A percentile compares a stretch with the other conserved stretches of the same genome.
phyloP scores from a whole-genome alignment of 1,284 basidiomycete genomes.

The Cutaneotrichosporon spelunceum region DNA sequence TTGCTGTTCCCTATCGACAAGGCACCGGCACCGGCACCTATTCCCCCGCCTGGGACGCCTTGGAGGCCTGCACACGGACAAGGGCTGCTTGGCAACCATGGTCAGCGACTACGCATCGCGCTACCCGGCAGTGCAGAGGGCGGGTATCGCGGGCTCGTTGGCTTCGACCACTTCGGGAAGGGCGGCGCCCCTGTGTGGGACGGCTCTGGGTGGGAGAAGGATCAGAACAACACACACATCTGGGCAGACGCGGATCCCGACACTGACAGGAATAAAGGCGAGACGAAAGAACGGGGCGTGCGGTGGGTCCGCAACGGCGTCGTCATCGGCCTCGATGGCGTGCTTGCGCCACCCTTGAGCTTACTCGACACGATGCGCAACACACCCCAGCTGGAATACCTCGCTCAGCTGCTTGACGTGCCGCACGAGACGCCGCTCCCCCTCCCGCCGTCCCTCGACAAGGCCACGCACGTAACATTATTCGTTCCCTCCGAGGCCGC shows the following conservation, averaged over 20 bases:
- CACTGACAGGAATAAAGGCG: slow-evolving; percentile 23
- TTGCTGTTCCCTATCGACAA: slow-evolving; percentile 65
- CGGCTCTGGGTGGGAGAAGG: slow-evolving; percentile 38
- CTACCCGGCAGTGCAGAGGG: slow-evolving; percentile 51
- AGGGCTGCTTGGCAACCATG: slow-evolving; percentile 73
- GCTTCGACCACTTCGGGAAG: slow-evolving; percentile 67
- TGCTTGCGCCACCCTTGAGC: slow-evolving; percentile 76
- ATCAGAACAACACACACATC: slow-evolving; percentile 8
- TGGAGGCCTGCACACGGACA: slow-evolving; percentile 72
- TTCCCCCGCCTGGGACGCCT: slow-evolving; percentile 61
- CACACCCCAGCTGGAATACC: slow-evolving; percentile 65
- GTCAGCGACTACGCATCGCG: slow-evolving; percentile 72
- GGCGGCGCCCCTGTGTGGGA: slow-evolving; percentile 57
- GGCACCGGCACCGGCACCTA: slow-evolving; percentile 63
- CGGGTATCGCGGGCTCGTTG: slow-evolving; percentile 58
- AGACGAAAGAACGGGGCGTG: slow-evolving; percentile 33
- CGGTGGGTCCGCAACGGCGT: slow-evolving; percentile 68
- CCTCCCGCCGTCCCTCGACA: slow-evolving; percentile 54
- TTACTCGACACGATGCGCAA: slow-evolving; percentile 60
- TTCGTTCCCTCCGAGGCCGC: slow-evolving; percentile 86
- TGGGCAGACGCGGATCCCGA: neutral
- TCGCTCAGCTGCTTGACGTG: slow-evolving; percentile 55
- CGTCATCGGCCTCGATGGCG: slow-evolving; percentile 69
- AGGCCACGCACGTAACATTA: slow-evolving; percentile 69
- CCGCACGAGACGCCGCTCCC: slow-evolving; percentile 65